Conservation (phyloP, 2,329 filamentous ascomycete genomes). For the Alternaria sp. region DNA sequence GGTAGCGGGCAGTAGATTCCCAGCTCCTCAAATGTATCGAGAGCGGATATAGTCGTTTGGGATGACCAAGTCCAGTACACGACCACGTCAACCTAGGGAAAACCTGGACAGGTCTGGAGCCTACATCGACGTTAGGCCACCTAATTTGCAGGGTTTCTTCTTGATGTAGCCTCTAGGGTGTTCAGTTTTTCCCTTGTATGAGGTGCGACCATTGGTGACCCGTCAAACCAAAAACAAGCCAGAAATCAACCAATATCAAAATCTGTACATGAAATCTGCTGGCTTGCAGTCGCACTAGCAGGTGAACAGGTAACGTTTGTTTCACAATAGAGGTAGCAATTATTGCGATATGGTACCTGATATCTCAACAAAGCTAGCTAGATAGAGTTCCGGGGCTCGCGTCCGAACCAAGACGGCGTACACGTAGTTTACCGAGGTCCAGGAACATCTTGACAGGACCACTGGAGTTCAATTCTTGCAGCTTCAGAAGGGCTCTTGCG, state of each 20-base stretch:
- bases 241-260: background rate
- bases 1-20: background rate
- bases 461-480: background rate
- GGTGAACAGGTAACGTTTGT: background rate
- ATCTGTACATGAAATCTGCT: background rate
- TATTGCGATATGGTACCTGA: background rate
- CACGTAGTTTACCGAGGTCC: background rate
- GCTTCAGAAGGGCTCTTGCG: background rate
- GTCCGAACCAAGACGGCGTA: background rate
- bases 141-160: background rate
- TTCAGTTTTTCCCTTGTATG: background rate
- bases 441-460: background rate
- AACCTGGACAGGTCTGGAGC: background rate
- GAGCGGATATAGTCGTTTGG: background rate
- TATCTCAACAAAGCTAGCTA: background rate
- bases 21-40: background rate
- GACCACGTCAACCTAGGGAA: background rate
- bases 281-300: background rate
- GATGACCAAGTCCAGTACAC: background rate
- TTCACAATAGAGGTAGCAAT: background rate
- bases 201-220: background rate
- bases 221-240: background rate
- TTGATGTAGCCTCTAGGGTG: background rate
- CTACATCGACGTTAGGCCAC: background rate
- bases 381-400: background rate